Evolutionary conservation across 2,329 filamentous ascomycete species (phyloP).

Genomic region (Calycina marina): DNA sequence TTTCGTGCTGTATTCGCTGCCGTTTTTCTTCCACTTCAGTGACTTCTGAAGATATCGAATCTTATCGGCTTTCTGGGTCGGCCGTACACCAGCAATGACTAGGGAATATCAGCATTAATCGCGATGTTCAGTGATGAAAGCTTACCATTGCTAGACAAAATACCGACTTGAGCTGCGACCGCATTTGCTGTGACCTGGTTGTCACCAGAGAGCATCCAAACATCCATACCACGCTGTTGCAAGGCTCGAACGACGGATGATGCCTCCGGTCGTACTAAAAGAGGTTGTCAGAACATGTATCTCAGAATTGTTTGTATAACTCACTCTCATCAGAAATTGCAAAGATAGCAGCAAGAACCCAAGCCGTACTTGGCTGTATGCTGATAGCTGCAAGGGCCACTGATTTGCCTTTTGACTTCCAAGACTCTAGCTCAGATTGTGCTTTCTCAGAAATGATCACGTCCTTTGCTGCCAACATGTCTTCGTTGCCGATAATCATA

Average conservation of each 20-base stretch:
- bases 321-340: conserved; percentile 70
- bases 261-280: conserved; percentile 66
- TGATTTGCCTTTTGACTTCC: conserved; percentile 51
- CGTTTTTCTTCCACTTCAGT: background rate
- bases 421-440: conserved; percentile 29
- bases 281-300: too few species aligned
- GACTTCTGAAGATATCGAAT: conserved; percentile 2
- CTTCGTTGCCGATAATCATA: conserved; percentile 59
- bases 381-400: conserved; percentile 31
- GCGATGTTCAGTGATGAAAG: background rate
- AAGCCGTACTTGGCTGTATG: conserved; percentile 15
- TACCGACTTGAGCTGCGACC: conserved; percentile 63
- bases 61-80: conserved; percentile 3
- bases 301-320: too few species aligned
- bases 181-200: conserved; percentile 73
- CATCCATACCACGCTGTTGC: conserved; percentile 48
- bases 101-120: background rate
- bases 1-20: conserved; percentile 11
- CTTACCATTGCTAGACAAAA: conserved; percentile 44
- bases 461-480: conserved; percentile 40
- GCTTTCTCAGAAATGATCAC: conserved; percentile 27
- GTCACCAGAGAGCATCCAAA: conserved; percentile 91
- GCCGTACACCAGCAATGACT: conserved; percentile 4
- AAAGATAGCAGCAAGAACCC: conserved; percentile 48
- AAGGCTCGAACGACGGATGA: conserved; percentile 48